A percentile compares a stretch with the other conserved stretches of the same genome.
These are phyloP conservation scores for Phlebiopsis gigantea DNA, from an alignment of 768 basidiomycete genomes.

Conservation along the genomic window DNA sequence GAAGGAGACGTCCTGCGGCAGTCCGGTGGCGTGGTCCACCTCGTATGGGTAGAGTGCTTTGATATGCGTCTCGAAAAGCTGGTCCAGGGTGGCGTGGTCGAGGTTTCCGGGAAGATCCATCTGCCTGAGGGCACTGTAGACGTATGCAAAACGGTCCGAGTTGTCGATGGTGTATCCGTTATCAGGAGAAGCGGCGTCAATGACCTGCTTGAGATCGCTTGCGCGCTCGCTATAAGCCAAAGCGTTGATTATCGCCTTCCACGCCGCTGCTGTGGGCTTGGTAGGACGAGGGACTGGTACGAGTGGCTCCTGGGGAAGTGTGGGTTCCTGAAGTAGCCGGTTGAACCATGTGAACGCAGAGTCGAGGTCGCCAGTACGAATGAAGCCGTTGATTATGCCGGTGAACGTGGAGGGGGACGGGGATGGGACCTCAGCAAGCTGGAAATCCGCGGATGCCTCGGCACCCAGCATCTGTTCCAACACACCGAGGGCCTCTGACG, in stretches of 20 bases:
- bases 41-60: not conserved
- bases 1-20: not conserved
- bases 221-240: constrained; percentile 45
- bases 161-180: not conserved
- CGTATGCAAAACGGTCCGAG: not conserved
- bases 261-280: constrained; percentile 50
- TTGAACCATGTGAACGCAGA: constrained; percentile 73
- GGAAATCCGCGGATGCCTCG: constrained; percentile 26
- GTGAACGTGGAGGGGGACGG: constrained; percentile 62
- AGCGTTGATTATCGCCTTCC: constrained; percentile 54
- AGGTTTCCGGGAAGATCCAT: not conserved
- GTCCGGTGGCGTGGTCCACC: not conserved
- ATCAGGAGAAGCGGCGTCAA: not conserved
- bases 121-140: not conserved
- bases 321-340: constrained; percentile 45
- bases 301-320: constrained; percentile 29
- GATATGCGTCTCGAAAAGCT: not conserved
- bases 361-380: constrained; percentile 49
- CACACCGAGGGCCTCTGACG: constrained; percentile 58
- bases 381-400: constrained; percentile 61
- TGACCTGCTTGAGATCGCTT: constrained; percentile 28
- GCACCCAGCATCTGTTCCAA: constrained; percentile 68
- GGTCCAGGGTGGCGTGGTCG: not conserved
- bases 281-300: constrained; percentile 37
- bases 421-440: constrained; percentile 41